Base-by-base conservation (phyloP, 2,329 filamentous ascomycete species). In the Phoma sp. region DNA sequence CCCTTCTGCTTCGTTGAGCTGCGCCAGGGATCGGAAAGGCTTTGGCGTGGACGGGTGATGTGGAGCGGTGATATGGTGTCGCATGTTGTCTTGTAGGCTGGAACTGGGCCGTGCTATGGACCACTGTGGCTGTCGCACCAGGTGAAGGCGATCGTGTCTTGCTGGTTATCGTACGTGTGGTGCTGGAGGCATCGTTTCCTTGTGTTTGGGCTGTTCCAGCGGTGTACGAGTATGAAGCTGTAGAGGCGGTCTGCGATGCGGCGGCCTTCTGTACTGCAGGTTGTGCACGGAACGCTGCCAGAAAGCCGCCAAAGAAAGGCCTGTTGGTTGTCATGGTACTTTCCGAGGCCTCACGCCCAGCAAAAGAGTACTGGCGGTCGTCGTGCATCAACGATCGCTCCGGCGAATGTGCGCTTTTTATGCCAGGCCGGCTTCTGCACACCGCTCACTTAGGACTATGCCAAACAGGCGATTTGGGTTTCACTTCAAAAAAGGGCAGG, bases 221-320 rank as follows among this genome's bases (percentile, higher is more conserved):
- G 43, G 64, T 66, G 55, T 75, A 67, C 37, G 74, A 62, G 47
- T 75, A 73, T 7, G 76, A 64, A 35, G 73, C 70, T 22, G 76
- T 57, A 4, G 74, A 72, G 5, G 75, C 54, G 27, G 77, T 61
- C 39, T 69, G 65, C 14, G 77, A 71, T n/a, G 76, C 75, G 9
- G 83, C 78, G 23, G 84, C 77, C 66, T 87, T 87, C 60, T 84
- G 78, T 24, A 82, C 80, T 51, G 81, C 78, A 37, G 85, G 85
- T 67, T 88, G 85, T 45, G 86, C 84, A 46, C 86, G 81, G 68
- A 89, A 89, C 58, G 86, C 85, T 42, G 86, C 83, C 58, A 89
- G 81, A 76, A 89, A 87, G 77, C 85, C 86, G 62, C 85, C 81
- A 65, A 89, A 80, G 76, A 89, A 89, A 42, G 82, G 86, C 53